Evolutionary conservation across 2,329 filamentous ascomycete genomes (phyloP).

Genomic region (Pseudogymnoascus sp.): DNA sequence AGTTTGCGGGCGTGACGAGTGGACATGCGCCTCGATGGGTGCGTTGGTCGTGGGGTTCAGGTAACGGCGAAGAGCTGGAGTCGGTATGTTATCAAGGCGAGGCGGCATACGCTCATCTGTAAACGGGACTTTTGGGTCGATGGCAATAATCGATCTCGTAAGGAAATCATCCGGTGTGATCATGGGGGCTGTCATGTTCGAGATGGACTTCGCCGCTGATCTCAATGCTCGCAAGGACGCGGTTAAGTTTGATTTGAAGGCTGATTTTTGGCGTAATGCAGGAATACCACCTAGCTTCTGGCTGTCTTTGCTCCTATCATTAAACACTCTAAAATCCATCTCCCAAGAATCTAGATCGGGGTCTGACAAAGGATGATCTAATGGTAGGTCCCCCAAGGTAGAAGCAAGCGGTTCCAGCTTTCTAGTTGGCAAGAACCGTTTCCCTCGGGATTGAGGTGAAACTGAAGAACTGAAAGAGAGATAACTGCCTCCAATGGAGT

Average conservation of each 20-base stretch:
- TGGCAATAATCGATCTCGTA: slow-evolving; percentile 58
- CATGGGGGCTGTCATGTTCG: slow-evolving; percentile 52
- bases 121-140: slow-evolving; percentile 57
- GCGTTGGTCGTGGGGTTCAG: slow-evolving; percentile 53
- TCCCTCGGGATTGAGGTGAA: slow-evolving; percentile 28
- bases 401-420: slow-evolving; percentile 48
- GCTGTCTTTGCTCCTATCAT: slow-evolving; percentile 16
- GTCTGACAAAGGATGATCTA: slow-evolving; percentile 43
- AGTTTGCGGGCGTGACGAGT: slow-evolving; percentile 28
- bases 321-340: slow-evolving; percentile 42
- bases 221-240: slow-evolving; percentile 49
- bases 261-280: slow-evolving; percentile 28
- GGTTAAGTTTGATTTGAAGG: slow-evolving; percentile 62
- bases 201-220: slow-evolving; percentile 56
- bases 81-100: slow-evolving; percentile 54
- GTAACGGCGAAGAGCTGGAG: slow-evolving; percentile 57
- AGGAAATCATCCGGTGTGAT: slow-evolving; percentile 59
- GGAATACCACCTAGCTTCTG: slow-evolving; percentile 7
- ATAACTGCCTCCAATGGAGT: slow-evolving; percentile 35
- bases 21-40: slow-evolving; percentile 34
- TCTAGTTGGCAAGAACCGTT: slow-evolving; percentile 35
- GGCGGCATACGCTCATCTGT: slow-evolving; percentile 60
- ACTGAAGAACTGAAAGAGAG: slow-evolving; percentile 17
- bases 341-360: slow-evolving; percentile 34
- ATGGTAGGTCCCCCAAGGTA: slow-evolving; percentile 40